Percentiles rank a stretch among this genome's conserved stretches.
phyloP scores from a whole-genome alignment of 2,329 filamentous ascomycete species.

The Magnaporthiopsis incrustans region DNA sequence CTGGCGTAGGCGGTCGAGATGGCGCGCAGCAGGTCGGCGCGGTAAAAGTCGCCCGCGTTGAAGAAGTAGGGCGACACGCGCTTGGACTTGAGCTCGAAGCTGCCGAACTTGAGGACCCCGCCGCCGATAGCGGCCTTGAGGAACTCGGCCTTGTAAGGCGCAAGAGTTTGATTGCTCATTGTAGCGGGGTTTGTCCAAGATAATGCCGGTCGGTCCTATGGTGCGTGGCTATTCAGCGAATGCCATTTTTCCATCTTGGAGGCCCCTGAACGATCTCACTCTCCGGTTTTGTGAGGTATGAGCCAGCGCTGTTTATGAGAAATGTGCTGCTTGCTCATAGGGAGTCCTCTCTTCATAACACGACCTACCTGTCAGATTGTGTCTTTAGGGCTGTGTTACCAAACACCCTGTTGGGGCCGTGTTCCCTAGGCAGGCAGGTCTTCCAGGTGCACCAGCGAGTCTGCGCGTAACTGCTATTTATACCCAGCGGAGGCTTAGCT shows the following conservation, averaged over 20 bases:
- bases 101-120: constrained; percentile 71
- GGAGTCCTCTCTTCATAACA: neutral
- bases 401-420: neutral
- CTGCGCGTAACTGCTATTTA: neutral
- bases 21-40: constrained; percentile 65
- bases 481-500: neutral
- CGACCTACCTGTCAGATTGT: neutral
- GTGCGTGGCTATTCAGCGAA: neutral
- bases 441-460: neutral
- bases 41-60: constrained; percentile 89
- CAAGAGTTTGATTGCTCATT: constrained; percentile 27
- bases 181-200: neutral
- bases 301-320: neutral
- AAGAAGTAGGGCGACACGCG: constrained; percentile 94
- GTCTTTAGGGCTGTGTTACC: neutral
- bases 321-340: neutral
- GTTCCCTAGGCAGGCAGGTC: neutral
- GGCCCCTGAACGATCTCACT: neutral
- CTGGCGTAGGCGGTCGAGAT: constrained; percentile 76
- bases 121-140: constrained; percentile 60
- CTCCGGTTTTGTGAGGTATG: neutral
- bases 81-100: constrained; percentile 86
- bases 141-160: constrained; percentile 65
- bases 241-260: neutral
- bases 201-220: neutral